phyloP scores from a whole-genome alignment of 257 asterid genomes.

The Osmanthus fragrans region DNA sequence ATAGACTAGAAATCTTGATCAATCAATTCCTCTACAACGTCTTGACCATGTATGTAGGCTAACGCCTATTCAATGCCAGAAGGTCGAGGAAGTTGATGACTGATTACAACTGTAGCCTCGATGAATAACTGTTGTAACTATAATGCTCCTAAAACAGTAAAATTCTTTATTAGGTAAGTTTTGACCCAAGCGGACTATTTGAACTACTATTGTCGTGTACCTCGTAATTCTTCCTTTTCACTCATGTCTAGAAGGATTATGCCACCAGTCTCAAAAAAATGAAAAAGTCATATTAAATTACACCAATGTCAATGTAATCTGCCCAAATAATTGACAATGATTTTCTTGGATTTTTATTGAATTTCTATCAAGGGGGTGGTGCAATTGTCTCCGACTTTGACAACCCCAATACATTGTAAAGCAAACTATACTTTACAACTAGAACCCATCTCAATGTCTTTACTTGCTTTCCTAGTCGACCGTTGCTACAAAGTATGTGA shows the following conservation, averaged over 20 bases:
- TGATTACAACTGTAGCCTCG: no score
- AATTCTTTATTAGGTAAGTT: neutral
- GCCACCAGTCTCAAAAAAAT: neutral
- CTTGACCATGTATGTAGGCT: neutral
- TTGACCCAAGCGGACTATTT: no score
- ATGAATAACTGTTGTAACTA: no score
- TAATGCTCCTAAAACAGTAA: neutral
- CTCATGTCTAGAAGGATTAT: neutral
- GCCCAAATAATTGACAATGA: neutral
- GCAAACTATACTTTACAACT: neutral
- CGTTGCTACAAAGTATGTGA: conserved; percentile 28
- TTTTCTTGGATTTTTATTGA: neutral
- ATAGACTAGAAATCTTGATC: neutral
- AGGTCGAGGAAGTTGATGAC: neutral
- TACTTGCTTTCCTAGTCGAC: conserved; percentile 22
- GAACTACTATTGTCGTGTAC: neutral
- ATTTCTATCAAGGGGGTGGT: neutral
- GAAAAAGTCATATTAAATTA: neutral
- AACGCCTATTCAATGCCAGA: neutral
- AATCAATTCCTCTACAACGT: neutral
- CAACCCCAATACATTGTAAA: neutral
- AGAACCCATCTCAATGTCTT: conserved; percentile 11
- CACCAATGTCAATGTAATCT: neutral
- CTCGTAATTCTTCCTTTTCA: no score
- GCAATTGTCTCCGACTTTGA: neutral